Conservation (phyloP, 2,329 filamentous ascomycete genomes). For the Drechmeria coniospora region DNA sequence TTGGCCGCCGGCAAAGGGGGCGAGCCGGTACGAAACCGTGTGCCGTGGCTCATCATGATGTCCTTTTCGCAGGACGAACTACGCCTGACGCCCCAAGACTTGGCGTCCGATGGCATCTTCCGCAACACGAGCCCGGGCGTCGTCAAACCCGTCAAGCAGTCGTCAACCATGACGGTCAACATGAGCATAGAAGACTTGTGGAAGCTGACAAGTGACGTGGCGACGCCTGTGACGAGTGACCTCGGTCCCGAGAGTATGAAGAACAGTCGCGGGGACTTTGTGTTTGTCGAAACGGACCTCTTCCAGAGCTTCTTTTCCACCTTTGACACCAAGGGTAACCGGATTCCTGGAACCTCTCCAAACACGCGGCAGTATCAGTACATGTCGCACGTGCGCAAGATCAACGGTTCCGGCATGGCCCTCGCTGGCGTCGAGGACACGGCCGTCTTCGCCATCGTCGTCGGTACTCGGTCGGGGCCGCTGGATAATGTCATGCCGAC, state of each 20-base stretch:
- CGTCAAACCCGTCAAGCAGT: slow-evolving; percentile 4
- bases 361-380: slow-evolving; percentile 13
- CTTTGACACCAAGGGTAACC: slow-evolving; percentile 1
- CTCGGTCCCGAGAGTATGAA: slow-evolving; percentile 1
- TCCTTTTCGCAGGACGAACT: slow-evolving; percentile 20
- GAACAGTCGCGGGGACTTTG: slow-evolving; percentile 9
- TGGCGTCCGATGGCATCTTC: slow-evolving; percentile 5
- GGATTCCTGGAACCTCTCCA: not conserved
- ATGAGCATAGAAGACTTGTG: slow-evolving; percentile 5
- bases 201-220: slow-evolving; percentile 1
- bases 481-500: slow-evolving; percentile 11
- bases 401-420: slow-evolving; percentile 23
- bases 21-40: slow-evolving; percentile 7
- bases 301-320: slow-evolving; percentile 13
- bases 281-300: slow-evolving; percentile 12
- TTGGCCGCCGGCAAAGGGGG: no score
- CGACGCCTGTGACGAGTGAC: slow-evolving; percentile 1
- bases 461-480: slow-evolving; percentile 18
- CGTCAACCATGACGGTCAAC: slow-evolving; percentile 4
- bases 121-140: slow-evolving; percentile 1
- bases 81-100: slow-evolving; percentile 6
- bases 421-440: slow-evolving; percentile 17
- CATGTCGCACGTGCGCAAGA: slow-evolving; percentile 23
- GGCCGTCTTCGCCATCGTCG: slow-evolving; percentile 18
- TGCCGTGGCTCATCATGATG: slow-evolving; percentile 25